A percentile compares a stretch with the other conserved stretches of the same genome.
Conservation (phyloP, 306 rosid genomes). For the Pachyrhizus erosus region DNA sequence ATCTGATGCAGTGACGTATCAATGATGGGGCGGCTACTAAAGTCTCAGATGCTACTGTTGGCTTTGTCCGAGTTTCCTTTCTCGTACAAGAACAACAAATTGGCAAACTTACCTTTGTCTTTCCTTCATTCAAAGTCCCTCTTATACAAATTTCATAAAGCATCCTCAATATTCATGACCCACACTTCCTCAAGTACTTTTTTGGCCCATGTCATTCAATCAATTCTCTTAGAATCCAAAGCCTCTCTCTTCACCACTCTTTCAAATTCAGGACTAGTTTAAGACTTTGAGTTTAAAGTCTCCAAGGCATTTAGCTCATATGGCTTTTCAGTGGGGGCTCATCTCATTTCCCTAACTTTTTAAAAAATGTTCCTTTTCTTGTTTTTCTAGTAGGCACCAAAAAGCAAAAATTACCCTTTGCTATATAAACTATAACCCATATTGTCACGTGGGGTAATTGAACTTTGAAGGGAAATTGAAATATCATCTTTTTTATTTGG, state of each 20-base stretch:
- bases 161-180: constrained; percentile 35
- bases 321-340: constrained; percentile 16
- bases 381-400: not conserved
- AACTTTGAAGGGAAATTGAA: constrained; percentile 13
- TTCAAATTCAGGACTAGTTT: constrained; percentile 1
- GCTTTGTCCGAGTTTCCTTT: constrained; percentile 45
- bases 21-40: constrained; percentile 44
- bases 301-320: not conserved
- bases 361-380: not conserved
- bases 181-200: constrained; percentile 28
- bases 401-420: constrained; percentile 2
- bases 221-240: constrained; percentile 48
- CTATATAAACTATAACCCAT: not conserved
- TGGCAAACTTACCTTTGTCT: constrained; percentile 33
- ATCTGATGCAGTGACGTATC: constrained; percentile 43
- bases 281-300: not conserved
- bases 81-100: constrained; percentile 42
- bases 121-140: constrained; percentile 43
- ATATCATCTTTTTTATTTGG: constrained; percentile 1
- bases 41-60: constrained; percentile 45
- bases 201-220: constrained; percentile 51
- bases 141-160: constrained; percentile 37
- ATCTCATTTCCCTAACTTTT: constrained; percentile 27
- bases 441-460: constrained; percentile 7
- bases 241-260: not conserved